Conservation (phyloP, 2,329 filamentous ascomycete genomes). For the Macrophomina pseudophaseolina region DNA sequence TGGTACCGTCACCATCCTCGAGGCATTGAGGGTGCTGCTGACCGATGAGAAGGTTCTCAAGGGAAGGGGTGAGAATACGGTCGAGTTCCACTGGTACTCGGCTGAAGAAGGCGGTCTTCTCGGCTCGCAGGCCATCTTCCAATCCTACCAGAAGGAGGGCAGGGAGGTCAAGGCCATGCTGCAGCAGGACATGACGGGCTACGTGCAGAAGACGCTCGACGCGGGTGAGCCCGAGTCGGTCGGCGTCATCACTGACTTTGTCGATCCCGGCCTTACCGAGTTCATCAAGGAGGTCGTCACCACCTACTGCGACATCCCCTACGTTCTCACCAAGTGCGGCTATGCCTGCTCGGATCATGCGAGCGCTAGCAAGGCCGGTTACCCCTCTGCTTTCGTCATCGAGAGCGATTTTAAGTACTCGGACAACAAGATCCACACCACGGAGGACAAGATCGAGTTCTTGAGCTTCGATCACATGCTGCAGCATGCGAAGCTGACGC, state of each 20-base stretch:
- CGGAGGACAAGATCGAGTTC: constrained; percentile 72
- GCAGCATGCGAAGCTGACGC: constrained; percentile 83
- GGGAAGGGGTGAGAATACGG: constrained; percentile 78
- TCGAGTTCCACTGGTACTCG: constrained; percentile 97
- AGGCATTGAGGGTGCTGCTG: constrained; percentile 83
- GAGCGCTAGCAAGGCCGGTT: constrained; percentile 74
- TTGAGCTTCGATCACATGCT: constrained; percentile 89
- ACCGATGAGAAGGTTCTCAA: constrained; percentile 70
- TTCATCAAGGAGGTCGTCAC: constrained; percentile 92
- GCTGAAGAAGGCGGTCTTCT: constrained; percentile 88
- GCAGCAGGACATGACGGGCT: constrained; percentile 95
- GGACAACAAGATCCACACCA: constrained; percentile 72
- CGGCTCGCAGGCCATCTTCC: constrained; percentile 89
- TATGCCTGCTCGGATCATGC: constrained; percentile 83
- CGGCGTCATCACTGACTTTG: constrained; percentile 90
- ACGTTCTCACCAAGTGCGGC: constrained; percentile 84
- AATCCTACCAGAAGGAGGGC: constrained; percentile 72
- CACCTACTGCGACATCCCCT: constrained; percentile 87
- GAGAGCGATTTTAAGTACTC: constrained; percentile 70
- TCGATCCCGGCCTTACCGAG: constrained; percentile 78
- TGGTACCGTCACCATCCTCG: constrained; percentile 91
- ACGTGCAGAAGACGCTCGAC: constrained; percentile 79
- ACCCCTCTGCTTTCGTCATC: constrained; percentile 77
- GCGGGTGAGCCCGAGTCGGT: constrained; percentile 83
- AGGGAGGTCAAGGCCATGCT: constrained; percentile 93